A percentile compares a stretch with the other conserved stretches of the same genome.
Evolutionary conservation across 768 basidiomycete genomes (phyloP).

Genomic region (Psilocybe cyanescens): DNA sequence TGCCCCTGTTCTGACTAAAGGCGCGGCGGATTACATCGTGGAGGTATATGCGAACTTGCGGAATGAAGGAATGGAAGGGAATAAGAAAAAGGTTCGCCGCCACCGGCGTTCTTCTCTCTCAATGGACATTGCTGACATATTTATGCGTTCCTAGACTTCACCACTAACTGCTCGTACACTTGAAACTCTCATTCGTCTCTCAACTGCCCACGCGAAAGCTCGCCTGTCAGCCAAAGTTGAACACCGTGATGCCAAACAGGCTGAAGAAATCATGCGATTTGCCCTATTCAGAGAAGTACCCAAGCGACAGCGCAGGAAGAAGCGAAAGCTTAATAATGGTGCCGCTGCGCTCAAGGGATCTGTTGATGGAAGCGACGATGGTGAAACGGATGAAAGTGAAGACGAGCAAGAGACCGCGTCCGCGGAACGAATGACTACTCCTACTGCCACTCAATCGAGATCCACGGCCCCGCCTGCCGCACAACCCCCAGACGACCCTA

Average conservation of each 20-base stretch:
- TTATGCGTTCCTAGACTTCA: conserved; percentile 69
- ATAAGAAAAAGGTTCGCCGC: conserved; percentile 75
- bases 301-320: conserved; percentile 80
- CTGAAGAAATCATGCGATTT: conserved; percentile 95
- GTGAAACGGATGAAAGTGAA: conserved; percentile 38
- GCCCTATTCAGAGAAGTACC: conserved; percentile 98
- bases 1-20: conserved; percentile 86
- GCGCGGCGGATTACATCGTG: conserved; percentile 93
- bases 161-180: conserved; percentile 98
- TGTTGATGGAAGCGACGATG: conserved; percentile 54
- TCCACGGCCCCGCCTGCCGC: conserved; percentile 27
- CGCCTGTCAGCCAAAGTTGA: conserved; percentile 87
- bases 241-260: conserved; percentile 82
- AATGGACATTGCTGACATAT: not conserved
- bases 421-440: conserved; percentile 54
- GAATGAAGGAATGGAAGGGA: conserved; percentile 90
- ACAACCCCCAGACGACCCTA: conserved; percentile 51
- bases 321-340: conserved; percentile 82
- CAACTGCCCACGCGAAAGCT: conserved; percentile 97
- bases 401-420: conserved; percentile 37
- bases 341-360: conserved; percentile 50
- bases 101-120: conserved; percentile 8
- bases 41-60: conserved; percentile 89
- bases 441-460: conserved; percentile 35
- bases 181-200: conserved; percentile 96